A percentile compares a stretch with the other conserved stretches of the same genome.
These are phyloP conservation scores for Stephania cephalantha DNA, from an alignment of 164 flowering plant species.

Conservation along the genomic window DNA sequence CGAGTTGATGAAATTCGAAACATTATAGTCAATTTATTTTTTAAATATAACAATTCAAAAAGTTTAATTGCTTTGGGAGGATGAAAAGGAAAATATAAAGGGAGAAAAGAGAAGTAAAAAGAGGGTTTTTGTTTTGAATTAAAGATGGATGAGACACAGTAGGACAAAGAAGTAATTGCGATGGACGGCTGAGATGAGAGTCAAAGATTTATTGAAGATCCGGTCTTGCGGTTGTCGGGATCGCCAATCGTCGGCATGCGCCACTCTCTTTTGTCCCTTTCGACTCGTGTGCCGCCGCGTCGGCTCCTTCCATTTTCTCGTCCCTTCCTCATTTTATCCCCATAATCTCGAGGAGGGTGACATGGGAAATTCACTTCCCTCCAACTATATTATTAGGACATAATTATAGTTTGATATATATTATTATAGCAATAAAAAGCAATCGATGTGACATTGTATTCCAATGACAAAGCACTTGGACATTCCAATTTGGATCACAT, in stretches of 20 bases:
- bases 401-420: too few species aligned
- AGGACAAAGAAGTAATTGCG: background rate
- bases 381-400: background rate
- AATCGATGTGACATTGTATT: too few species aligned
- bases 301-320: conserved; percentile 5
- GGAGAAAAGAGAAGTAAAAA: background rate
- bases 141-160: background rate
- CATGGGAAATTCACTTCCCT: background rate
- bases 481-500: too few species aligned
- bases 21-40: too few species aligned
- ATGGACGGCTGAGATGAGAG: conserved; percentile 2
- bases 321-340: background rate
- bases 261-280: conserved; percentile 7
- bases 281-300: conserved; percentile 3
- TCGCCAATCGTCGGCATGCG: conserved; percentile 5
- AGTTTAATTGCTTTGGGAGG: background rate
- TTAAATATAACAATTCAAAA: too few species aligned
- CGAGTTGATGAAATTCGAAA: too few species aligned
- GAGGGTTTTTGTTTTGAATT: too few species aligned
- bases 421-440: too few species aligned
- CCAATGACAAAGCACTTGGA: too few species aligned
- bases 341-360: background rate
- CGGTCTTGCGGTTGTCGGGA: conserved; percentile 11
- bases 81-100: background rate
- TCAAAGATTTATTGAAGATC: conserved; percentile 14